Evolutionary conservation across 202 grass and related monocot species (phyloP), one percentile per base, ranked within the genome.

Genomic region (Saccharum hybrid): DNA sequence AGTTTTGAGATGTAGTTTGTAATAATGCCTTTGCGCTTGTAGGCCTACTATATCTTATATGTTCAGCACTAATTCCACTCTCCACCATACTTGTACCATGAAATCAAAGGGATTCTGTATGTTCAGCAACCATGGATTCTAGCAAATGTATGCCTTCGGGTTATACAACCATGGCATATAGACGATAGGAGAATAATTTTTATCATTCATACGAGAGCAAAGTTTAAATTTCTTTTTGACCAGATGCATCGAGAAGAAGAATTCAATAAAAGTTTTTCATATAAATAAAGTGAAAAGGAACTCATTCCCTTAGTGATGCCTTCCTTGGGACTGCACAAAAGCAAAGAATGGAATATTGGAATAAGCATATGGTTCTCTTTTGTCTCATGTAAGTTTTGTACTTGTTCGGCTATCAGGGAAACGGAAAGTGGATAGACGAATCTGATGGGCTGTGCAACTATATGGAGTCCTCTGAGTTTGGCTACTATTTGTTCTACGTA

Each of bases 371-470:
- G 76, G 80, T 96, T 96, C 90, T 59, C 77, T 94, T 90, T 98
- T 98, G 87, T 92, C 89, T 92, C 87, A 89, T 30, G 77, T 88
- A 96, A 94, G 89, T 98, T 98, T 98, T 92, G 89, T 88, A 96
- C 91, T 96, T 94, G 90, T 98, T 98, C 89, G 92, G 78, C 90
- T 92, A 90, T 90, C 78, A 83, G 65, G 65, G 19, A 86, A 93
- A 90, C 86, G 89, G 72, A 86, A 90, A 89, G 79, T 78, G 82
- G 89, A 90, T 74, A 88, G 83, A 75, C 82, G 69, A 96, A 91
- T 85, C 82, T 81, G 63, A 87, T 79, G 82, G 72, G 74, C 75
- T 91, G 66, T 82, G 86, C 65, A 90, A 83, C 69, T 70, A 45
- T 76, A 74, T 84, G 81, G 42, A 74, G 75, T 87, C 56, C 23